These are phyloP conservation scores for Echites panduratus DNA, from an alignment of 257 asterid genomes.

Conservation along the genomic window DNA sequence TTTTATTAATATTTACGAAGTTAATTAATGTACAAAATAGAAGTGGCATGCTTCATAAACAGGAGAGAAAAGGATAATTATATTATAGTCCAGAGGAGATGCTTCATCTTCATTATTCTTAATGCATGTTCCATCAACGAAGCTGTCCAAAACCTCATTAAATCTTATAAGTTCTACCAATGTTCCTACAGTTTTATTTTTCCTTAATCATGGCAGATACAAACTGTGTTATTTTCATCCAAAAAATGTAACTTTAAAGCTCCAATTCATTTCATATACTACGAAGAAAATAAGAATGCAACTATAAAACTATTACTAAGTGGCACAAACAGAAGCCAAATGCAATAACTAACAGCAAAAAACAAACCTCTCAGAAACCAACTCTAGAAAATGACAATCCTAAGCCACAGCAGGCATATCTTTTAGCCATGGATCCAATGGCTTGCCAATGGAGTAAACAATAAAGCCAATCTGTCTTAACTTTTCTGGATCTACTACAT, in stretches of 20 bases:
- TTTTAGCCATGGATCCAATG: constrained; percentile 33
- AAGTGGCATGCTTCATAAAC: too few relatives aligned
- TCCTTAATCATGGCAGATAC: too few relatives aligned
- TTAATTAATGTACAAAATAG: too few relatives aligned
- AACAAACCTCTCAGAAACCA: neutral
- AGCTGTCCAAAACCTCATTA: too few relatives aligned
- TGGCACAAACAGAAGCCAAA: neutral
- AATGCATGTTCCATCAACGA: too few relatives aligned
- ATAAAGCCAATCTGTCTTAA: constrained; percentile 26
- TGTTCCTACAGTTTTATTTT: too few relatives aligned
- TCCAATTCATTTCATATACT: neutral
- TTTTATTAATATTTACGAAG: too few relatives aligned
- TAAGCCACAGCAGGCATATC: constrained; percentile 28
- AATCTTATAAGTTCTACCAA: too few relatives aligned
- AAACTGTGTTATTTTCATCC: too few relatives aligned
- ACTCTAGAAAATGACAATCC: neutral
- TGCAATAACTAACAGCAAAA: neutral
- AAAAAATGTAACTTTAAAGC: neutral
- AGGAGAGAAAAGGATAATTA: too few relatives aligned
- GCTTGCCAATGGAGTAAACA: constrained; percentile 34
- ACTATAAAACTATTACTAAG: neutral
- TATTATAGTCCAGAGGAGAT: too few relatives aligned
- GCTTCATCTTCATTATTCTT: too few relatives aligned
- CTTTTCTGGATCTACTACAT: constrained; percentile 20
- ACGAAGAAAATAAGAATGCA: neutral